Evolutionary conservation across 2,329 filamentous ascomycete genomes (phyloP).

Genomic region (Cladosporium austrohemisphaericum): DNA sequence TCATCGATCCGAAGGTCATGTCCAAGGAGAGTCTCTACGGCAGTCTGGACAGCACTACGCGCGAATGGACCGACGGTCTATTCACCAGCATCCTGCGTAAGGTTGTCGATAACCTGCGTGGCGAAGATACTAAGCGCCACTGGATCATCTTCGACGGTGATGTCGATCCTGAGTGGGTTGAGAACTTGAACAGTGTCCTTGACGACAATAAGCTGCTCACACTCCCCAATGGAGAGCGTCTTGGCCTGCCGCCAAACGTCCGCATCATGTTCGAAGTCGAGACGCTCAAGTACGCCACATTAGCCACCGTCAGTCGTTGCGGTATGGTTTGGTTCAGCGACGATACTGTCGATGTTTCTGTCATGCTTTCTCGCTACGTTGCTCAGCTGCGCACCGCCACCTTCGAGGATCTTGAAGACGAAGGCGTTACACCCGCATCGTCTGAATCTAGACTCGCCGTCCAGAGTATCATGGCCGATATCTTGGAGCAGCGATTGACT

Average conservation of each 20-base stretch:
- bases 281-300: slow-evolving; percentile 91
- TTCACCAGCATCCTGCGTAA: slow-evolving; percentile 97
- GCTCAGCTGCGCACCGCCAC: slow-evolving; percentile 74
- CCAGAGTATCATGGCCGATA: slow-evolving; percentile 74
- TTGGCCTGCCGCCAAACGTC: slow-evolving; percentile 89
- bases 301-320: slow-evolving; percentile 98
- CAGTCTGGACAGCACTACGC: slow-evolving; percentile 89
- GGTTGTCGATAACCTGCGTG: slow-evolving; percentile 97
- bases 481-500: slow-evolving; percentile 71
- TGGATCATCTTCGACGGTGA: slow-evolving; percentile 99
- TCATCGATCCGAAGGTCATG: slow-evolving; percentile 99
- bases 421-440: slow-evolving; percentile 65
- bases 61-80: slow-evolving; percentile 97
- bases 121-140: slow-evolving; percentile 92
- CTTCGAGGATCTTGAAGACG: slow-evolving; percentile 95
- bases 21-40: slow-evolving; percentile 97
- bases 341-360: slow-evolving; percentile 86
- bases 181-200: slow-evolving; percentile 98
- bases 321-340: slow-evolving; percentile 99
- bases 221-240: slow-evolving; percentile 93
- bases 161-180: slow-evolving; percentile 98
- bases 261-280: slow-evolving; percentile 99
- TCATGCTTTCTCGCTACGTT: slow-evolving; percentile 92
- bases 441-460: slow-evolving; percentile 61
- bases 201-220: slow-evolving; percentile 99